phyloP scores from a whole-genome alignment of 2,329 filamentous ascomycete genomes.

The Incumbomyces delicatus region DNA sequence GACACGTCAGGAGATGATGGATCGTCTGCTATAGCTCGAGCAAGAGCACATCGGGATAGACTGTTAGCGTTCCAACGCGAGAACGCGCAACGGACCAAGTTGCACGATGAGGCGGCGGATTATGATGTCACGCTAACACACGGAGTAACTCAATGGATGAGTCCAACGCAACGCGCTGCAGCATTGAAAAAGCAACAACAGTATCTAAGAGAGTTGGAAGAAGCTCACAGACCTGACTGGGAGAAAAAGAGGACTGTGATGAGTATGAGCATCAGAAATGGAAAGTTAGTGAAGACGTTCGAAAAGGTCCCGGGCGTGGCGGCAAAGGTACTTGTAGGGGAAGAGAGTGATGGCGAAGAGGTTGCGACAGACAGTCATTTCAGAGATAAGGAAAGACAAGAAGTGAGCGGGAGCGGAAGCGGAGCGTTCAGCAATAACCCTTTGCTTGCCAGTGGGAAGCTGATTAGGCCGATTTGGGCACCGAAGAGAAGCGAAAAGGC shows the following conservation, averaged over 20 bases:
- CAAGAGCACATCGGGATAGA: slow-evolving; percentile 64
- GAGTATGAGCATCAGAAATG: slow-evolving; percentile 70
- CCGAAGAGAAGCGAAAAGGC: slow-evolving; percentile 23
- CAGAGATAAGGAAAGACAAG: slow-evolving; percentile 21
- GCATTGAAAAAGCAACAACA: slow-evolving; percentile 82
- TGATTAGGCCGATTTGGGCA: slow-evolving; percentile 38
- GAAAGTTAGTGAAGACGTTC: slow-evolving; percentile 57
- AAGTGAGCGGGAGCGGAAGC: slow-evolving; percentile 17
- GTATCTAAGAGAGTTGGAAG: slow-evolving; percentile 73
- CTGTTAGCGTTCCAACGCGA: slow-evolving; percentile 75
- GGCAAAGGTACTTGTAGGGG: slow-evolving; percentile 13
- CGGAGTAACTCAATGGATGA: slow-evolving; percentile 70
- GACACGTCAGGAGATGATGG: slow-evolving; percentile 20
- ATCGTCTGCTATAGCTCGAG: slow-evolving; percentile 25
- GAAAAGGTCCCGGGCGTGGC: slow-evolving; percentile 21
- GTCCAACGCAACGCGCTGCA: slow-evolving; percentile 67
- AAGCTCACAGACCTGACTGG: slow-evolving; percentile 74
- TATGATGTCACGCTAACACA: slow-evolving; percentile 50
- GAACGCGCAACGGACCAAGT: slow-evolving; percentile 72
- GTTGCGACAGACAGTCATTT: slow-evolving; percentile 19
- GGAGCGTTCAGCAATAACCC: slow-evolving; percentile 36
- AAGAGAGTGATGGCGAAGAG: slow-evolving; percentile 8
- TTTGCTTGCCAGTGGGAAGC: slow-evolving; percentile 32
- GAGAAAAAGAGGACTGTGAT: slow-evolving; percentile 79
- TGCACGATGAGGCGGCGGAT: slow-evolving; percentile 76